Base-by-base conservation (phyloP, 1,139 yeast genomes). In the Kodamaea alishanica region DNA sequence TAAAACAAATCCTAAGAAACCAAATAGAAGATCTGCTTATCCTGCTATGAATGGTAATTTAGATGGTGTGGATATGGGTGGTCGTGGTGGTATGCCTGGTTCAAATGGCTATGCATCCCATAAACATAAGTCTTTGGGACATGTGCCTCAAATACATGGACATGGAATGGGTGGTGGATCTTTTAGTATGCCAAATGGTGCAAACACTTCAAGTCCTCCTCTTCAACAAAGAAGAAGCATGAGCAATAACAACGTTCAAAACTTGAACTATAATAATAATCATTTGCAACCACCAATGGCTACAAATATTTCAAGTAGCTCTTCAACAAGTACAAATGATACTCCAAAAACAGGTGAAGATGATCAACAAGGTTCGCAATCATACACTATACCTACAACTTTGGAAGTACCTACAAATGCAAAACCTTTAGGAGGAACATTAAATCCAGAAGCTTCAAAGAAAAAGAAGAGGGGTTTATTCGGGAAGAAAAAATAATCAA, bases 41-140 rank as follows among this genome's bases (percentile, higher is more conserved):
- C 69, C 73, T 12, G 56, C 45, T 38, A 50, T 63, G 57, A 57
- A 54, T 33, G 67, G 63, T 8, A 62, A 58, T 38, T 48, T 63
- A 24, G 63, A 62, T 26, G 70, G 70, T 4, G 47, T 70, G 26
- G 76, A 71, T 50, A 61, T 69, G 63, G 76, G 76, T 9, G 76
- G 75, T 8, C 61, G 77, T 48, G 76, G 74, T n/a, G 76, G 76
- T 8, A 71, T 70, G 76, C 76, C 75, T 35, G 56, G 56, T 55
- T 64, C 69, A 1, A 54, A 53, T 2, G 52, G 46, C 5, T 50
- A 38, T 8, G 24, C 40, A 11, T 29, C 31, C 28, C 41, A 36
- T 11, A 51, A 52, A 40, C 54, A 49, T 38, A 44, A 52, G 24
- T 45, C 54, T 2, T 32, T 44, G 45, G 44, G 41, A 28, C 42